Conservation (phyloP, 2,329 filamentous ascomycete species). For the Phialophora verrucosa region DNA sequence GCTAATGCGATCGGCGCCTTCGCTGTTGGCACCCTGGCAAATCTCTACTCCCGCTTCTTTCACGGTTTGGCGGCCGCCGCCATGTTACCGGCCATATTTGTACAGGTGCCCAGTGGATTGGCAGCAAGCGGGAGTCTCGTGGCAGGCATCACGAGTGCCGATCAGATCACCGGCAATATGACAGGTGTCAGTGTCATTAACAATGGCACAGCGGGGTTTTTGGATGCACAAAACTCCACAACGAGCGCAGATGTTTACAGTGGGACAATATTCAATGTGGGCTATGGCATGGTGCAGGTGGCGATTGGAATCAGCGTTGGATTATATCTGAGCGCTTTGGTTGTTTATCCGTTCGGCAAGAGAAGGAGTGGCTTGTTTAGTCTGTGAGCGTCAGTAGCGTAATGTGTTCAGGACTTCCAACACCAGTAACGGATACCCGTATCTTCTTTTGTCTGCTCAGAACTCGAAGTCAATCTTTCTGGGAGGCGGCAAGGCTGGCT, state of each 20-base stretch:
- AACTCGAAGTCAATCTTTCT: not conserved
- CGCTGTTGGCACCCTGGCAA: constrained; percentile 76
- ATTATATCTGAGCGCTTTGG: constrained; percentile 53
- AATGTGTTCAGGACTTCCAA: not conserved
- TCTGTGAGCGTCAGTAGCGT: constrained; percentile 42
- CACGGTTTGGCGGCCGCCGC: constrained; percentile 83
- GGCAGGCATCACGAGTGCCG: constrained; percentile 60
- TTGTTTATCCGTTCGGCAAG: constrained; percentile 55
- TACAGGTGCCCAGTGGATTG: constrained; percentile 66
- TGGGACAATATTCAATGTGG: constrained; percentile 50
- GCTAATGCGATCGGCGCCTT: constrained; percentile 79
- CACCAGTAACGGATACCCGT: not conserved
- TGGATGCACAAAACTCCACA: constrained; percentile 30
- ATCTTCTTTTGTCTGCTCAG: not conserved
- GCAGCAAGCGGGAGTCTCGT: constrained; percentile 64
- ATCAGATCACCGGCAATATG: constrained; percentile 45
- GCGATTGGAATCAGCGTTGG: constrained; percentile 56
- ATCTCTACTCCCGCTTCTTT: constrained; percentile 72
- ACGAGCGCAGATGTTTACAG: constrained; percentile 37
- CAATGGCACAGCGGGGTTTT: constrained; percentile 41
- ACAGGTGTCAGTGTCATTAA: constrained; percentile 53
- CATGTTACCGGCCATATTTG: constrained; percentile 85
- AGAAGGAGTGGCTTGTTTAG: constrained; percentile 54
- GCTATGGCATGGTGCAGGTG: constrained; percentile 55
- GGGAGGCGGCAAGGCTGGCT: not conserved